Evolutionary conservation across 306 rosid species (phyloP), one percentile per base, ranked within the genome.

Genomic region (Pachyrhizus erosus): DNA sequence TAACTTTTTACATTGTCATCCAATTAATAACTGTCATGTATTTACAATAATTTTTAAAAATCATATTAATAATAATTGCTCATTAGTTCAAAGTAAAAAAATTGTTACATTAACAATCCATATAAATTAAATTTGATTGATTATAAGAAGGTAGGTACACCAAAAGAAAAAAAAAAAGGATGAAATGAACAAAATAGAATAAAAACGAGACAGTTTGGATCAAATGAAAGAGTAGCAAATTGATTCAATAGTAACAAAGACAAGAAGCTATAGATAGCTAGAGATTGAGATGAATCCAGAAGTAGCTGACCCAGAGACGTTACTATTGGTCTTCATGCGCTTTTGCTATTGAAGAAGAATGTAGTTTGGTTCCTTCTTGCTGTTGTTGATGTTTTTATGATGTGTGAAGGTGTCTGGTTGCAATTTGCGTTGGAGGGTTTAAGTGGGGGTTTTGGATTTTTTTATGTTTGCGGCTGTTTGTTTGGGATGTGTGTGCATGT

Each of bases 311-410:
- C 88, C 85, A 48, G 76, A 48, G 72, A 74, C 40, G 7, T 20
- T 77, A 21, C 80, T 83, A 68, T 23, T 45, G 23, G 85, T 21
- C 90, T 51, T 80, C 91, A 88, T 87, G 66, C 64, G 88, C 76
- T 66, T 74, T 4, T 69, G 80, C 37, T 64, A 39, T 13, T 48
- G 48, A 37, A 75, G 33, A n/a, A 60, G 62, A 29, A 57, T 54
- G 51, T 1, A 61, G 75, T 10, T 43, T 45, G 34, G 55, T 37
- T 39, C 64, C 37, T 24, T 11, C 5, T 15, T 11, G 3, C 14
- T 49, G 26, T 42, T 43, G 54, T 20, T 55, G 48, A 31, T 4
- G 48, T 9, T 42, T 11, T 42, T 37, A 62, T 14, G 43, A 0
- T 3, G 43, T 42, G 26, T 18, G 73, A 3, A 18, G 14, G 14